These are phyloP conservation scores for Pythium brassicae DNA, from an alignment of 352 stramenopile species.

Conservation along the genomic window DNA sequence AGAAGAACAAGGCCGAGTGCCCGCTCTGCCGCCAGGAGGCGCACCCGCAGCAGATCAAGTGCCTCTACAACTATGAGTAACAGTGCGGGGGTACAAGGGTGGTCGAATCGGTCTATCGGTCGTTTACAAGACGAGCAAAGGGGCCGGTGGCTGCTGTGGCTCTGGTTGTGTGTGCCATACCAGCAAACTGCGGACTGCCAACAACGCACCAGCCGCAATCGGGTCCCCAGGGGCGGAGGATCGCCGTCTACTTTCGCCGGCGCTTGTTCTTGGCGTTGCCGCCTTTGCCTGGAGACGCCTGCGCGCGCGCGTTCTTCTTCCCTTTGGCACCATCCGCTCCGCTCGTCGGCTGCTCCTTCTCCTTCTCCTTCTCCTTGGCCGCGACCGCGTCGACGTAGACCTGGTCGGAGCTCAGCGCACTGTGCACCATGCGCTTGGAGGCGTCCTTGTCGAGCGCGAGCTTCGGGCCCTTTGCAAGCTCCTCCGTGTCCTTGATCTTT, in stretches of 20 bases:
- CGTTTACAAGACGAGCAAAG: background rate
- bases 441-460: constrained; percentile 76
- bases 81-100: background rate
- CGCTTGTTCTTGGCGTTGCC: constrained; percentile 42
- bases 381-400: constrained; percentile 73
- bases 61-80: constrained; percentile 89
- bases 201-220: too few relatives aligned
- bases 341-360: constrained; percentile 29
- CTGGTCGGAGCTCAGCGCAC: constrained; percentile 80
- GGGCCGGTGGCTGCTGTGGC: background rate
- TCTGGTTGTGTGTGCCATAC: too few relatives aligned
- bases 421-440: constrained; percentile 82
- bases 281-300: constrained; percentile 41
- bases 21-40: constrained; percentile 85
- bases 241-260: constrained; percentile 11
- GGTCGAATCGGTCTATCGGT: background rate
- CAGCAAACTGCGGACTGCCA: too few relatives aligned
- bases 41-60: constrained; percentile 89
- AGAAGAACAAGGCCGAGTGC: constrained; percentile 90
- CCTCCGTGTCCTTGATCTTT: constrained; percentile 88
- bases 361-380: constrained; percentile 32
- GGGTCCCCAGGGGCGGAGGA: too few relatives aligned
- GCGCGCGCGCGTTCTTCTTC: constrained; percentile 24
- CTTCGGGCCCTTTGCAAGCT: constrained; percentile 70
- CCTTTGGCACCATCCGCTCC: constrained; percentile 11